Base-by-base conservation (phyloP, 805 yeast genomes). In the Metschnikowia amazonensis region DNA sequence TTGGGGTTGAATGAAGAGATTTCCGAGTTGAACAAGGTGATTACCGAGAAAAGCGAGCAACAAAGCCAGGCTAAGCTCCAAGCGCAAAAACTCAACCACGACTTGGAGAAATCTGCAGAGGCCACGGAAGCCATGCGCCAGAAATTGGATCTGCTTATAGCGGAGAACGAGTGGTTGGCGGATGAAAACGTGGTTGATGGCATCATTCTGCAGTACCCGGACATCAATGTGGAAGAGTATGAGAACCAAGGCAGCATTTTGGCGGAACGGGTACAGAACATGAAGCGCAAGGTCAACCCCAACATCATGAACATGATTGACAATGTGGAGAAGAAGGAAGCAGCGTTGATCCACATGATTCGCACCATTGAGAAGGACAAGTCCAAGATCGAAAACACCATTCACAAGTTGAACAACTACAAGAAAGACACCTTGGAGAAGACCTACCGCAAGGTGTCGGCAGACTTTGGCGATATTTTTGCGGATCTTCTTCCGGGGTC, bases 251-350 rank as follows among this genome's bases (percentile, higher is more conserved):
- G 82, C 33, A 65, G 66, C 10, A 74, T 76, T 38, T 74, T 88
- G 52, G 69, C 75, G 16, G 84, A 77, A 27, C 75, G 81, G 50
- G 80, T 81, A 57, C 75, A 79, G 44, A 79, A 78, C 4, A 80
- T 92, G 86, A 84, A 79, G 65, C 76, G 89, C 45, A 87, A 83
- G 52, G 95, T 90, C 14, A 89, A 89, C 56, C 75, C 84, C 2
- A 86, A 89, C 58, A 88, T 89, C 50, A 86, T 86, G 95, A 82
- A 82, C 57, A 86, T 86, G 86, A 87, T 89, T 51, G 97, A 89
- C 58, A 88, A 82, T 53, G 95, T 88, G 23, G 96, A 89, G 61
- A 89, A 85, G 73, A 88, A 89, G 60, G 97, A 89, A 59, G 62
- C 74, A 7, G 74, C 90, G 3, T 72, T 92, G 58, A 83, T 79